Conservation (phyloP, 306 rosid species). For the Senna tora region DNA sequence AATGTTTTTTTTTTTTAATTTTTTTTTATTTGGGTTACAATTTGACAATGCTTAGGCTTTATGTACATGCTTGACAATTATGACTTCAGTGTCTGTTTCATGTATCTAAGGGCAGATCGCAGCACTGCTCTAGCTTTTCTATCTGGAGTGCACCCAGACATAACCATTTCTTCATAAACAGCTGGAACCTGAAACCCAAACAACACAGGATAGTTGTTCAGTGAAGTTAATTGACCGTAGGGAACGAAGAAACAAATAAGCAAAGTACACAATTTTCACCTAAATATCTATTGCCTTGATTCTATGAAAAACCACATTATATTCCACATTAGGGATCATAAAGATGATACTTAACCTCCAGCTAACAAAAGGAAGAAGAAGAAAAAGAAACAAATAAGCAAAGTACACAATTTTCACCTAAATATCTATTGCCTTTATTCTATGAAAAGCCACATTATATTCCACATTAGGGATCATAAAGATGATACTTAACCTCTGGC, state of each 20-base stretch:
- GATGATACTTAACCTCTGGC: background rate
- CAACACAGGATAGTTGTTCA: slow-evolving; percentile 26
- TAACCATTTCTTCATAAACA: slow-evolving; percentile 89
- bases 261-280: background rate
- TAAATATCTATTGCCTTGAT: slow-evolving; percentile 9
- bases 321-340: slow-evolving; percentile 5
- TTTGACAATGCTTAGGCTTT: slow-evolving; percentile 31
- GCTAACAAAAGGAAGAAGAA: background rate
- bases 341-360: background rate
- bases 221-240: slow-evolving; percentile 14
- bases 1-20: background rate
- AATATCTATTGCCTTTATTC: slow-evolving; percentile 11
- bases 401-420: background rate
- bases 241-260: slow-evolving; percentile 19
- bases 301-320: slow-evolving; percentile 8
- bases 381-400: background rate
- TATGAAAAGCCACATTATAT: slow-evolving; percentile 9
- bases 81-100: slow-evolving; percentile 67
- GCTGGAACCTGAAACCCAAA: slow-evolving; percentile 80
- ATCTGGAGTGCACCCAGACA: slow-evolving; percentile 81
- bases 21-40: too few relatives aligned
- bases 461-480: slow-evolving; percentile 5
- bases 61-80: slow-evolving; percentile 43
- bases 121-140: slow-evolving; percentile 89
- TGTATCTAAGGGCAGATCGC: slow-evolving; percentile 87